These are phyloP conservation scores for Nicotiana benthamiana DNA, from an alignment of 257 asterid genomes.

Conservation along the genomic window DNA sequence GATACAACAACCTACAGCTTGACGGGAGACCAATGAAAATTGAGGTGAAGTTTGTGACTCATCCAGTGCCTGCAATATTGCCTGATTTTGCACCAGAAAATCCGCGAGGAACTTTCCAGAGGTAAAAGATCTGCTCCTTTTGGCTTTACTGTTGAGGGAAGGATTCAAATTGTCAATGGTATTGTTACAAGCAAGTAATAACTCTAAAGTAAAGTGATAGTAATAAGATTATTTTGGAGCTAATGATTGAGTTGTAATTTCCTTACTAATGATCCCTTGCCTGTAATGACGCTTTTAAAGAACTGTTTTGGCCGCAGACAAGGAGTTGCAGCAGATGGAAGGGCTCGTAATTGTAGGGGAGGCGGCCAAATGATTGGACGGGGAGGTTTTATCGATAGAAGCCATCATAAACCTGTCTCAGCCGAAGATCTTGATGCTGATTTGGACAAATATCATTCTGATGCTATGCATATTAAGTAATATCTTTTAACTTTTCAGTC, in stretches of 20 bases:
- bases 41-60: conserved; percentile 42
- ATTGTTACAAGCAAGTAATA: not conserved
- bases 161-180: not conserved
- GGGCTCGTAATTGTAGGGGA: not conserved
- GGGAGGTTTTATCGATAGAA: conserved; percentile 17
- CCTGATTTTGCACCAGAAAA: conserved; percentile 18
- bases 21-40: conserved; percentile 69
- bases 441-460: conserved; percentile 57
- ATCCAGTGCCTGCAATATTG: conserved; percentile 17
- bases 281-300: not conserved
- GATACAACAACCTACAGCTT: conserved; percentile 48
- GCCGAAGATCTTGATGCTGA: conserved; percentile 80
- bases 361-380: no score
- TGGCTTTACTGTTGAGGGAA: not conserved
- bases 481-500: not conserved
- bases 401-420: conserved; percentile 46
- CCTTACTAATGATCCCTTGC: not conserved
- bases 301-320: not conserved
- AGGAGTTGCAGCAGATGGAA: not conserved
- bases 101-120: conserved; percentile 25
- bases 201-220: not conserved
- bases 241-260: not conserved
- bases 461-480: conserved; percentile 37
- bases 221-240: not conserved
- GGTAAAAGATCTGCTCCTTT: conserved; percentile 26